phyloP scores from a whole-genome alignment of 768 basidiomycete genomes.

The Termitomyces sp. region DNA sequence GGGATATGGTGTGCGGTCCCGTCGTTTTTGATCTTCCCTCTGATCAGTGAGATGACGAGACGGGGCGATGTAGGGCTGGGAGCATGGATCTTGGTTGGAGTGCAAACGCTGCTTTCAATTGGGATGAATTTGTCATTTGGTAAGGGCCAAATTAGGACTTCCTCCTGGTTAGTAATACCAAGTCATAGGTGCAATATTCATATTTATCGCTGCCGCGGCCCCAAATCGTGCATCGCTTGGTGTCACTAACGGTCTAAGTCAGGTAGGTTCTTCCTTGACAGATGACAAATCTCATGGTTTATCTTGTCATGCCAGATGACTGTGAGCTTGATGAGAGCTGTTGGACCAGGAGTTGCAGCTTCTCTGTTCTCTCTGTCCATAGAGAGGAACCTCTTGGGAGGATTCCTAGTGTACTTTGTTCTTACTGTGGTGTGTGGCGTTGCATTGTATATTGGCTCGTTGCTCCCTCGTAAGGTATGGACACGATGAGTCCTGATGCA shows the following conservation, averaged over 20 bases:
- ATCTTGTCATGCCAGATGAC: not conserved
- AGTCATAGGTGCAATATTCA: not conserved
- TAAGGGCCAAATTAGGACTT: not conserved
- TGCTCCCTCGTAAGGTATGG: slow-evolving; percentile 25
- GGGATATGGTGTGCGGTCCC: not conserved
- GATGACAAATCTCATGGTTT: not conserved
- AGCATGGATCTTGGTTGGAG: not conserved
- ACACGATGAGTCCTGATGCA: not conserved
- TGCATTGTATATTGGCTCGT: slow-evolving; percentile 22
- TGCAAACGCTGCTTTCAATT: not conserved
- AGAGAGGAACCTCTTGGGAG: not conserved
- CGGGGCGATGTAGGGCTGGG: not conserved
- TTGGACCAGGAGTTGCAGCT: not conserved
- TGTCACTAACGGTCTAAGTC: not conserved
- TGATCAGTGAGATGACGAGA: not conserved
- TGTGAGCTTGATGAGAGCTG: not conserved
- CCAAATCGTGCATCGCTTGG: not conserved
- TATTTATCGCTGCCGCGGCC: not conserved
- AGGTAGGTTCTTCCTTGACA: not conserved
- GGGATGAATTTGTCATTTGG: not conserved
- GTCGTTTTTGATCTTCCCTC: not conserved
- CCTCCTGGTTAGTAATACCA: not conserved
- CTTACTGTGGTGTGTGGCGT: not conserved
- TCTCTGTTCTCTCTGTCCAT: not conserved
- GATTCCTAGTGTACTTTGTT: not conserved